Evolutionary conservation across 2,329 filamentous ascomycete species (phyloP).

Genomic region (Xylariaceae sp.): DNA sequence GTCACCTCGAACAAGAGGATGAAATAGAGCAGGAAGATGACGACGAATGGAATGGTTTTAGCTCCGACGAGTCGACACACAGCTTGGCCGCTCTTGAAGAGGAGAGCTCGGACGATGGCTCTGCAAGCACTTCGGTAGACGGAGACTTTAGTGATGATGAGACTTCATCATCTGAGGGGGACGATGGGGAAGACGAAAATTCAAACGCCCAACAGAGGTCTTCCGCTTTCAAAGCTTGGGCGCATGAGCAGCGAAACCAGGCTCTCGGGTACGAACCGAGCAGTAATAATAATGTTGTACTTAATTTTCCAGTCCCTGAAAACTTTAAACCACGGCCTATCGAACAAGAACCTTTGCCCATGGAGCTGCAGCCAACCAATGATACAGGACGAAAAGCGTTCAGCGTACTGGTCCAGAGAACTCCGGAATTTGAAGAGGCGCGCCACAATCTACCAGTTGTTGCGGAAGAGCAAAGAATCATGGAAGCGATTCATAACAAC

Average conservation of each 20-base stretch:
- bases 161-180: slow-evolving; percentile 40
- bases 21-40: slow-evolving; percentile 22
- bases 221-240: slow-evolving; percentile 92
- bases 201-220: slow-evolving; percentile 48
- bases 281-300: slow-evolving; percentile 48
- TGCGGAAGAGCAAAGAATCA: slow-evolving; percentile 93
- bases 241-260: slow-evolving; percentile 82
- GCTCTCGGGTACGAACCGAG: slow-evolving; percentile 70
- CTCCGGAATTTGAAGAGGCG: slow-evolving; percentile 75
- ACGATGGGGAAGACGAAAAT: slow-evolving; percentile 39
- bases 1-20: slow-evolving; percentile 25
- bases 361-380: slow-evolving; percentile 66
- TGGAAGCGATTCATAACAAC: slow-evolving; percentile 96
- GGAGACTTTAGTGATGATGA: slow-evolving; percentile 33
- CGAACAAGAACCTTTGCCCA: slow-evolving; percentile 74
- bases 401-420: slow-evolving; percentile 73
- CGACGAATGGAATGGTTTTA: slow-evolving; percentile 69
- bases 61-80: slow-evolving; percentile 49
- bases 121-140: slow-evolving; percentile 40
- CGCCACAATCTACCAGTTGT: slow-evolving; percentile 86
- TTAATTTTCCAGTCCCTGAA: slow-evolving; percentile 60
- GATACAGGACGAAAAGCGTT: slow-evolving; percentile 73
- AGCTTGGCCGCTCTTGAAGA: slow-evolving; percentile 36
- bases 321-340: slow-evolving; percentile 71
- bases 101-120: slow-evolving; percentile 35